These are phyloP conservation scores for Letharia lupina DNA, from an alignment of 495 filamentous ascomycete genomes.

Conservation along the genomic window DNA sequence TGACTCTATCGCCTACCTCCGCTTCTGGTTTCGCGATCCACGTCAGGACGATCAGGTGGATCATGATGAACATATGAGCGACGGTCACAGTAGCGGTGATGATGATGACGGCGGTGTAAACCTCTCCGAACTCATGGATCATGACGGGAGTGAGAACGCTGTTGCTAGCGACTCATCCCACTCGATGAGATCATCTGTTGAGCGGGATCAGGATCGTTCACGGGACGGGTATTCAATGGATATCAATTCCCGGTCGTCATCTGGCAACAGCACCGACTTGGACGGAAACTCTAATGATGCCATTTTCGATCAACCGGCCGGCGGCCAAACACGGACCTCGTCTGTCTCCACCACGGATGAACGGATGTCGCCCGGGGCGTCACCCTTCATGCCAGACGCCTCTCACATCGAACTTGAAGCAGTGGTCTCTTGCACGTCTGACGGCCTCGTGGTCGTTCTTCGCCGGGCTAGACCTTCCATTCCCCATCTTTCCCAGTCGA, in stretches of 20 bases:
- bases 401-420: conserved; percentile 63
- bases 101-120: conserved; percentile 34
- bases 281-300: conserved; percentile 28
- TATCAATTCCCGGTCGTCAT: conserved; percentile 27
- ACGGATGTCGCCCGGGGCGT: not conserved
- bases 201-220: conserved; percentile 10
- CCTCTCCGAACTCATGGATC: conserved; percentile 26
- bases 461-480: conserved; percentile 66
- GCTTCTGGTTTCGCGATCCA: conserved; percentile 82
- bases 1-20: conserved; percentile 85
- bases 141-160: conserved; percentile 21
- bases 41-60: conserved; percentile 36
- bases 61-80: conserved; percentile 29
- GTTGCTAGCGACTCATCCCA: conserved; percentile 21
- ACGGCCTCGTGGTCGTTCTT: conserved; percentile 77
- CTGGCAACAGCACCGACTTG: conserved; percentile 31
- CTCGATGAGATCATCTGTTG: conserved; percentile 21
- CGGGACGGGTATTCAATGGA: conserved; percentile 10
- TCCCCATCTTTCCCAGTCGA: conserved; percentile 38
- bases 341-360: conserved; percentile 28
- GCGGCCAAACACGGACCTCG: conserved; percentile 32
- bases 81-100: conserved; percentile 31
- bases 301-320: conserved; percentile 33
- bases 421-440: conserved; percentile 83
- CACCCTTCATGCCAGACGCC: conserved; percentile 13